These are phyloP conservation scores for Lipomyces yamadae DNA, from an alignment of 805 yeast genomes.

Conservation along the genomic window DNA sequence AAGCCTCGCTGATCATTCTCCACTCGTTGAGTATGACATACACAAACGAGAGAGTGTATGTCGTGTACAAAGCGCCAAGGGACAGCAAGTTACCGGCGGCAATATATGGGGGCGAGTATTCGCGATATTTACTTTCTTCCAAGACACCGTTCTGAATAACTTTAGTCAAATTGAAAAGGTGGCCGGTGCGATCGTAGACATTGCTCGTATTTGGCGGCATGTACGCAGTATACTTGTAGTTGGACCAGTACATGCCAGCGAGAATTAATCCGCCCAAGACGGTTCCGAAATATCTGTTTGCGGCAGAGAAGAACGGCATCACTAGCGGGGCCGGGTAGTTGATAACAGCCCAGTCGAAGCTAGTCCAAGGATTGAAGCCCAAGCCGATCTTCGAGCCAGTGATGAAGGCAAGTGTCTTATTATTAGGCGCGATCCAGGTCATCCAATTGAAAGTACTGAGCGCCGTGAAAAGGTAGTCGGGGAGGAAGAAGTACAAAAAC, in stretches of 20 bases:
- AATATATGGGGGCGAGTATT: slow-evolving; percentile 40
- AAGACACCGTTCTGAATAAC: slow-evolving; percentile 49
- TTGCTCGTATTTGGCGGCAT: slow-evolving; percentile 55
- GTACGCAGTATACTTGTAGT: slow-evolving; percentile 55
- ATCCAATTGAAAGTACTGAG: slow-evolving; percentile 67
- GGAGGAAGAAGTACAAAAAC: slow-evolving; percentile 68
- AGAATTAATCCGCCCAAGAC: slow-evolving; percentile 45
- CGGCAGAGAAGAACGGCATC: slow-evolving; percentile 51
- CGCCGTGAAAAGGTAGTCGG: slow-evolving; percentile 66
- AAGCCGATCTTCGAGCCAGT: slow-evolving; percentile 63
- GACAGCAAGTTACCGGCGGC: slow-evolving; percentile 56
- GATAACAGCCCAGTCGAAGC: slow-evolving; percentile 53
- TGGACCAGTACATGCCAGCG: slow-evolving; percentile 51
- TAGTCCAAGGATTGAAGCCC: slow-evolving; percentile 48
- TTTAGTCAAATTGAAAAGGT: slow-evolving; percentile 51
- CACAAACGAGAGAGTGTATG: slow-evolving; percentile 66
- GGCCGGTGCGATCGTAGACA: slow-evolving; percentile 52
- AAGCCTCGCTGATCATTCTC: slow-evolving; percentile 62
- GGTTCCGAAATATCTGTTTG: slow-evolving; percentile 48
- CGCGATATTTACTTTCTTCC: slow-evolving; percentile 4
- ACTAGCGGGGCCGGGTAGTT: slow-evolving; percentile 44
- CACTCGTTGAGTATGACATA: slow-evolving; percentile 64
- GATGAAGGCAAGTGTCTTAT: slow-evolving; percentile 57
- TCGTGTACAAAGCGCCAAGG: slow-evolving; percentile 44
- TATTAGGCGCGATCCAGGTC: slow-evolving; percentile 45